Evolutionary conservation across 1,284 basidiomycete species (phyloP).

Genomic region (Xerocomus cyaneibrunnescens): DNA sequence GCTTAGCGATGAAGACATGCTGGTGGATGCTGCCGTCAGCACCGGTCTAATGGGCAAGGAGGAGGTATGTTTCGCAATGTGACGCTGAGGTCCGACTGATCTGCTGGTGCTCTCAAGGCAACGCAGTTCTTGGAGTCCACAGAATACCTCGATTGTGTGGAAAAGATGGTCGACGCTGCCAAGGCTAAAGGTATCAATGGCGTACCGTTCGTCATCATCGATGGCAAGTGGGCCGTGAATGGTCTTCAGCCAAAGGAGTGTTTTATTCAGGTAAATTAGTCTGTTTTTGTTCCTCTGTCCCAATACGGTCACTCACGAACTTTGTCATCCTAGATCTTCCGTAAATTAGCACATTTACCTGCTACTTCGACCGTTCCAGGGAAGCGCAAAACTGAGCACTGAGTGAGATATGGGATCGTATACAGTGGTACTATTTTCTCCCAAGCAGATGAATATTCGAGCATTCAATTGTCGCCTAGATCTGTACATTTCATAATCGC

Average conservation of each 20-base stretch:
- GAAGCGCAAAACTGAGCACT: neutral
- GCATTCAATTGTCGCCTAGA: neutral
- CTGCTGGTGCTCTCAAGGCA: slow-evolving; percentile 37
- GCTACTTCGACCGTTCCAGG: neutral
- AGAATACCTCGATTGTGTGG: slow-evolving; percentile 64
- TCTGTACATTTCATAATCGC: neutral
- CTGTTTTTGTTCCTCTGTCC: neutral
- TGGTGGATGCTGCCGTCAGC: slow-evolving; percentile 60
- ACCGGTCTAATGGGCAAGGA: slow-evolving; percentile 57
- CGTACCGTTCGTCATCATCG: slow-evolving; percentile 77
- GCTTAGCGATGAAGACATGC: slow-evolving; percentile 56
- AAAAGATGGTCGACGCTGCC: slow-evolving; percentile 62
- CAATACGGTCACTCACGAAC: neutral
- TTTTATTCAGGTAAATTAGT: slow-evolving; percentile 59
- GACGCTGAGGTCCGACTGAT: neutral
- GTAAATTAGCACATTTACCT: slow-evolving; percentile 27
- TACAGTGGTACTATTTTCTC: neutral
- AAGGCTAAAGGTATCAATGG: slow-evolving; percentile 70
- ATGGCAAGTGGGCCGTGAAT: slow-evolving; percentile 75
- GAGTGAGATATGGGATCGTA: slow-evolving; percentile 1
- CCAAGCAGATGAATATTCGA: neutral
- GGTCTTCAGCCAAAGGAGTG: slow-evolving; percentile 73
- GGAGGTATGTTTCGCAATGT: slow-evolving; percentile 44
- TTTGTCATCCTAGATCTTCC: slow-evolving; percentile 25
- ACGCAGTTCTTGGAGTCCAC: slow-evolving; percentile 61